Evolutionary conservation across 2,329 filamentous ascomycete genomes (phyloP), one percentile per base, ranked within the genome.

Genomic region (Penicillium sp.): DNA sequence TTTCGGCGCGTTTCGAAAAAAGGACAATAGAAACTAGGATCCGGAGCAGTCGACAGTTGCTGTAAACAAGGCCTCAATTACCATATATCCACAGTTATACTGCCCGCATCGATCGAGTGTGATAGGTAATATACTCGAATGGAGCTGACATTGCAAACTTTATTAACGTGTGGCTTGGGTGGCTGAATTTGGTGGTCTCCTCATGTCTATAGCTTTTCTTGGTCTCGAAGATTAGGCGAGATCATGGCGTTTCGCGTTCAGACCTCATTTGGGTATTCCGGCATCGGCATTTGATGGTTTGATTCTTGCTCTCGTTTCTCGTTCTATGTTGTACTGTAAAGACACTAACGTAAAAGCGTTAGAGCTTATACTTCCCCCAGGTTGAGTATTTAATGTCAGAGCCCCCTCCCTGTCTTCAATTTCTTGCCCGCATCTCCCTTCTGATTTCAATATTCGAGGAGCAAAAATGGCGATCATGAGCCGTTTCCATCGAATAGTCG

Each of bases 401-500:
- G 7, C 9, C 7, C n/a, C 18, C 36, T 4, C 36, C 2, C 36
- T 13, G 10, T 23, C 7, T 39, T 14, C 4, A 39, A 23, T 23
- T 7, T 19, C 2, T 23, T 23, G 36, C 13, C 36, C 36, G n/a
- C 13, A 23, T 39, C 10, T 13, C 18, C 2, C 36, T 10, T 14
- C 3, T 14, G 10, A 39, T 39, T 39, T 14, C 9, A 13, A 23
- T 39, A 11, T 13, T 4, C 18, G 4, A 19, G 10, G 10, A 23
- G 16, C 4, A 39, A 39, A 39, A 16, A 53, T 53, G 51, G 26
- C 43, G 7, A 43, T 53, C 18, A 7, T 47, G 18, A 47, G 36
- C 51, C 42, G 29, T 23, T 29, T 47, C 9, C 51, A 53, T 16
- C 30, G 16, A 14, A 42, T 53, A 14, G 43, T 53, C 6, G 51